Conservation (phyloP, 257 asterid genomes). For the Salvia hispanica region DNA sequence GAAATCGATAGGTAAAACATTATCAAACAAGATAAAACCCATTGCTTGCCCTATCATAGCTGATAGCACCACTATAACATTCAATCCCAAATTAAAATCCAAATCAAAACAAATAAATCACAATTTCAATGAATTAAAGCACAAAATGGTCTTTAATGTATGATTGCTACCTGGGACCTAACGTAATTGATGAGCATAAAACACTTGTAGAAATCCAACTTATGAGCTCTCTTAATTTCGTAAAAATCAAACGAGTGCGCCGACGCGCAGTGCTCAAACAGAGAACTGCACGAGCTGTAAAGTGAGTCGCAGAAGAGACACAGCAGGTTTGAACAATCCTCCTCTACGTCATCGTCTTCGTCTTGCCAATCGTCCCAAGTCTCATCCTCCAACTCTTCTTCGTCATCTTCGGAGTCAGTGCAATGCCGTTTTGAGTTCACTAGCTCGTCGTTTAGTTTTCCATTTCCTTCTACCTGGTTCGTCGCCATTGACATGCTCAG, state of each 20-base stretch:
- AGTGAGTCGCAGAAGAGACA: slow-evolving; percentile 78
- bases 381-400: slow-evolving; percentile 41
- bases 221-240: slow-evolving; percentile 34
- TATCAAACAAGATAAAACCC: background rate
- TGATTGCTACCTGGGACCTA: slow-evolving; percentile 70
- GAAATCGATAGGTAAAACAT: background rate
- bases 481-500: slow-evolving; percentile 33
- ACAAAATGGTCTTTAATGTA: background rate
- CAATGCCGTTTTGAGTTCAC: slow-evolving; percentile 12
- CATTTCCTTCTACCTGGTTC: slow-evolving; percentile 29
- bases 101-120: background rate
- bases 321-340: slow-evolving; percentile 26
- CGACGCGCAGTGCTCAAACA: slow-evolving; percentile 73
- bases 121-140: slow-evolving; percentile 6
- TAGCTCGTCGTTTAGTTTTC: slow-evolving; percentile 9
- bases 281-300: slow-evolving; percentile 44
- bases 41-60: background rate
- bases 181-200: slow-evolving; percentile 84
- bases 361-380: slow-evolving; percentile 58
- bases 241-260: slow-evolving; percentile 65
- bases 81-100: background rate
- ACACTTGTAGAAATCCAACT: slow-evolving; percentile 79
- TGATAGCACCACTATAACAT: background rate
- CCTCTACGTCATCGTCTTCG: slow-evolving; percentile 41
- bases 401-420: slow-evolving; percentile 44